Conservation (phyloP, 139 green algal genomes). For the Asterochloris erici region DNA sequence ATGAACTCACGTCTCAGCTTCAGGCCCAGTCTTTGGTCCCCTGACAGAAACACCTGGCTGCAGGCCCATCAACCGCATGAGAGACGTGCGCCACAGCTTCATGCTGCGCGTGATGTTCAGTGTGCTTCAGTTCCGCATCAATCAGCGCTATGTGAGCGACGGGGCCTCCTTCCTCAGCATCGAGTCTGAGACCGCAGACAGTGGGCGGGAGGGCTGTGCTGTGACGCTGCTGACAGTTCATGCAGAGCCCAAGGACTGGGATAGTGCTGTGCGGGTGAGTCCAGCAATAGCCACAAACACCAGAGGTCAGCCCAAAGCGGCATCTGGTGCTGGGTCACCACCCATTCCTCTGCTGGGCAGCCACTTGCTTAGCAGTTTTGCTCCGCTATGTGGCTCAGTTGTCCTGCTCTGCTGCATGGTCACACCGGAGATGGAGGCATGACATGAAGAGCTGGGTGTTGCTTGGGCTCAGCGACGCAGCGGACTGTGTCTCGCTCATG, state of each 20-base stretch:
- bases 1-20: too few species aligned
- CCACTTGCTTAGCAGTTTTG: too few species aligned
- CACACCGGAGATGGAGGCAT: too few species aligned
- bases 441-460: too few species aligned
- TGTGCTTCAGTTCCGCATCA: conserved; percentile 91
- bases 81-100: conserved; percentile 59
- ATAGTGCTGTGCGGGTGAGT: conserved; percentile 52
- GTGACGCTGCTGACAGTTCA: conserved; percentile 94
- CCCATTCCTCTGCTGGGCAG: too few species aligned
- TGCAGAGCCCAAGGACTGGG: conserved; percentile 87
- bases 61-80: conserved; percentile 57
- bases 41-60: too few species aligned
- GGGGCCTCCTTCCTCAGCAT: conserved; percentile 79
- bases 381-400: too few species aligned
- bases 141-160: conserved; percentile 49
- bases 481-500: not conserved
- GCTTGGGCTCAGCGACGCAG: not conserved
- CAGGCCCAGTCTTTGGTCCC: too few species aligned
- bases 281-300: too few species aligned
- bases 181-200: conserved; percentile 90
- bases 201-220: conserved; percentile 86
- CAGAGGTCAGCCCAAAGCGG: too few species aligned
- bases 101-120: conserved; percentile 82
- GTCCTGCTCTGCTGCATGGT: too few species aligned
- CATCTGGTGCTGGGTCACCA: too few species aligned